phyloP scores from a whole-genome alignment of 331 rosid species.

The Erythrophleum ivorense region DNA sequence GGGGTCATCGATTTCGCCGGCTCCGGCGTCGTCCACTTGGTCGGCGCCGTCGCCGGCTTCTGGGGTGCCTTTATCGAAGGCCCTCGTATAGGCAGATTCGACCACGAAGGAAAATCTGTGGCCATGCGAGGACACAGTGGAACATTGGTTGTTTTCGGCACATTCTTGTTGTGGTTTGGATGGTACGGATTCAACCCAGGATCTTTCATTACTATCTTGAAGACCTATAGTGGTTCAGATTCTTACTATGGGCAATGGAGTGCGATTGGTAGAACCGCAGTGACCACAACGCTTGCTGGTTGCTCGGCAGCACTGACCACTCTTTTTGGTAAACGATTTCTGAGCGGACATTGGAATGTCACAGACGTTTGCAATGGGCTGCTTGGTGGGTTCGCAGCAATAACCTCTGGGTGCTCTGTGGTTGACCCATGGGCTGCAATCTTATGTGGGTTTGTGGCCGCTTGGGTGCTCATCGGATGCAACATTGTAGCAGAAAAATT shows the following conservation, averaged over 20 bases:
- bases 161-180: constrained; percentile 73
- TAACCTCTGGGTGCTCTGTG: constrained; percentile 66
- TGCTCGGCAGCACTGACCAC: constrained; percentile 65
- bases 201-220: constrained; percentile 55
- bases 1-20: constrained; percentile 80
- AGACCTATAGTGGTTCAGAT: constrained; percentile 47
- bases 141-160: constrained; percentile 66
- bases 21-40: constrained; percentile 72
- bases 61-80: constrained; percentile 81
- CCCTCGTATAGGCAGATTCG: constrained; percentile 62
- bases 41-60: constrained; percentile 71
- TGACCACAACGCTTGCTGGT: constrained; percentile 69
- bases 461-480: constrained; percentile 61
- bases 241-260: constrained; percentile 74
- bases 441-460: constrained; percentile 67
- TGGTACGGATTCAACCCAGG: constrained; percentile 86
- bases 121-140: constrained; percentile 65
- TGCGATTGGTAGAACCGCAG: constrained; percentile 73
- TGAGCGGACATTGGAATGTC: constrained; percentile 69
- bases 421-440: constrained; percentile 80
- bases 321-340: constrained; percentile 53
- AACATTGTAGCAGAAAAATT: constrained; percentile 58
- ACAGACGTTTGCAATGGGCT: constrained; percentile 70
- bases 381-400: constrained; percentile 75
- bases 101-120: constrained; percentile 51